Percentiles rank a stretch among this genome's conserved stretches.
These are phyloP conservation scores for Corynespora cassiicola DNA, from an alignment of 2,329 filamentous ascomycete genomes.

Conservation along the genomic window DNA sequence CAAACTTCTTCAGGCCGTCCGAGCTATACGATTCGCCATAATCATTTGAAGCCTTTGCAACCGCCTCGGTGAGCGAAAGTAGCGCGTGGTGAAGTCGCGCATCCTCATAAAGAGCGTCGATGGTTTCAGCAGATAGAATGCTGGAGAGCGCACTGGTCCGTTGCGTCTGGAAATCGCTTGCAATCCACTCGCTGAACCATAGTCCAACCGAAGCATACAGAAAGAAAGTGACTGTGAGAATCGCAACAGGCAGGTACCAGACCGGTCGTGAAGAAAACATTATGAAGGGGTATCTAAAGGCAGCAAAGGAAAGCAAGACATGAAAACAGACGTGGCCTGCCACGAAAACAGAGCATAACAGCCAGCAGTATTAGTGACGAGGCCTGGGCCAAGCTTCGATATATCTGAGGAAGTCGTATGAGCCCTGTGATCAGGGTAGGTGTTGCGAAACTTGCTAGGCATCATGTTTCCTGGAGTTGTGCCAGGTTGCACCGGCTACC, in stretches of 20 bases:
- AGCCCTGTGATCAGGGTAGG: neutral
- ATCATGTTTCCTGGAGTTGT: slow-evolving; percentile 22
- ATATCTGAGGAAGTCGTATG: neutral
- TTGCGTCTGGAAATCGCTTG: slow-evolving; percentile 1
- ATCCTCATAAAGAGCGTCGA: slow-evolving; percentile 32
- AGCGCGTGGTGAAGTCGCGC: slow-evolving; percentile 25
- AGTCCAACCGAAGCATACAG: slow-evolving; percentile 19
- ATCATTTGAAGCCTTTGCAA: slow-evolving; percentile 26
- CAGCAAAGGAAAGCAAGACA: slow-evolving; percentile 13
- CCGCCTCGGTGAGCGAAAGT: slow-evolving; percentile 24
- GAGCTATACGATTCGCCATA: slow-evolving; percentile 21
- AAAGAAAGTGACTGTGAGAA: slow-evolving; percentile 19
- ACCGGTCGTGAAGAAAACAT: slow-evolving; percentile 32
- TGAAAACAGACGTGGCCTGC: slow-evolving; percentile 12
- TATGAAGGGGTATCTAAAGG: slow-evolving; percentile 25
- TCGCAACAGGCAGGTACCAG: slow-evolving; percentile 31
- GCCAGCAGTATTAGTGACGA: neutral
- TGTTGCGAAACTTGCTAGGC: slow-evolving; percentile 32
- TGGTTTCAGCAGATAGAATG: slow-evolving; percentile 26
- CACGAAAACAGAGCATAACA: slow-evolving; percentile 17
- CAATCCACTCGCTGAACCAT: slow-evolving; percentile 19
- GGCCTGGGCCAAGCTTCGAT: neutral
- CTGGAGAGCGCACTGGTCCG: slow-evolving; percentile 10
- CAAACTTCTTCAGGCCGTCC: slow-evolving; percentile 21
- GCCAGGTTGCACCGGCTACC: no score